A percentile compares a stretch with the other conserved stretches of the same genome.
Evolutionary conservation across 1,284 basidiomycete species (phyloP).

Genomic region (Irpex lacteus): DNA sequence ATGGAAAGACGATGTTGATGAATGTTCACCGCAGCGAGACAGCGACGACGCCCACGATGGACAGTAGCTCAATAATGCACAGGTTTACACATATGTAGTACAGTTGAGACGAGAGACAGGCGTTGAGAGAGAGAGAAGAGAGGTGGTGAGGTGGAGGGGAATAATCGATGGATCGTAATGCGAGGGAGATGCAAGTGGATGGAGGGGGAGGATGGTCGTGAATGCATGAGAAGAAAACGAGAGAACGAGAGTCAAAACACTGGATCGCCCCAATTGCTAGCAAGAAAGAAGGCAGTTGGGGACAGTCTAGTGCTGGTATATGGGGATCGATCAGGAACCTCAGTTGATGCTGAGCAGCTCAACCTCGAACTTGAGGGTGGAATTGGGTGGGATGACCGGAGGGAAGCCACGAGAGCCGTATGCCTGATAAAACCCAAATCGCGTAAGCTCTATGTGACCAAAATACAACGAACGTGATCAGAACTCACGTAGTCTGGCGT

Average conservation of each 20-base stretch:
- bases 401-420: slow-evolving; percentile 76
- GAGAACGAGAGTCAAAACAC: neutral
- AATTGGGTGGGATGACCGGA: slow-evolving; percentile 77
- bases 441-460: too few species aligned
- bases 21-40: neutral
- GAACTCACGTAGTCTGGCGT: slow-evolving; percentile 66
- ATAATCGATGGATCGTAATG: slow-evolving; percentile 2
- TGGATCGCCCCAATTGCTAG: neutral
- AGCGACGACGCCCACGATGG: neutral
- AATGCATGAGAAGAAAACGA: neutral
- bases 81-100: neutral
- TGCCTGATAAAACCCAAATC: slow-evolving; percentile 38
- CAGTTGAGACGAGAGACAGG: neutral
- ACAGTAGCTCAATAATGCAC: neutral
- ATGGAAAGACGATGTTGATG: neutral
- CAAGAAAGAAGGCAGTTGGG: neutral
- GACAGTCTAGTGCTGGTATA: too few species aligned
- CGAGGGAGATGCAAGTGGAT: slow-evolving; percentile 3
- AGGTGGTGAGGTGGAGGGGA: neutral
- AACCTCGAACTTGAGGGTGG: slow-evolving; percentile 79
- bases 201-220: neutral
- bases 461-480: slow-evolving; percentile 3
- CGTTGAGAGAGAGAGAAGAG: neutral
- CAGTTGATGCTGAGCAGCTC: slow-evolving; percentile 74
- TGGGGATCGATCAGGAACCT: slow-evolving; percentile 7